Percentiles rank a stretch among this genome's conserved stretches.
Evolutionary conservation across 257 asterid species (phyloP).

Genomic region (Nicotiana obtusifolia): DNA sequence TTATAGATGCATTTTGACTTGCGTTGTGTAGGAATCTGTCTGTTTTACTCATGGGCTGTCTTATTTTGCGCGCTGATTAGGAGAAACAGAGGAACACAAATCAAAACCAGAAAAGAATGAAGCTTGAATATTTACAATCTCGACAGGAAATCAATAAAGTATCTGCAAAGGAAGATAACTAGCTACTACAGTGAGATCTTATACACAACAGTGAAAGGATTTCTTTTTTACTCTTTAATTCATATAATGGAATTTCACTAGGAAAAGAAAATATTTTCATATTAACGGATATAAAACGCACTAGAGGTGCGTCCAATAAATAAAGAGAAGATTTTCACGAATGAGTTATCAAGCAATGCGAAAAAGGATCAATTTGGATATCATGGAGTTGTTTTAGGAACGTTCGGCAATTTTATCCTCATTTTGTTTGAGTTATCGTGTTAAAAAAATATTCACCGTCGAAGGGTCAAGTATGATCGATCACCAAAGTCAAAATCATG

Average conservation of each 20-base stretch:
- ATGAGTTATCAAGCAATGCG: not conserved
- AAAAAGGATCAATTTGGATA: not conserved
- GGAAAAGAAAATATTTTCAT: too few relatives aligned
- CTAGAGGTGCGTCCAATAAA: not conserved
- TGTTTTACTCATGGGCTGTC: too few relatives aligned
- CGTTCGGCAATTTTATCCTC: not conserved
- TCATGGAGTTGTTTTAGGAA: not conserved
- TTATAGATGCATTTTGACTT: too few relatives aligned
- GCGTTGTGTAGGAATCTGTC: too few relatives aligned
- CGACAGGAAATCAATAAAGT: too few relatives aligned
- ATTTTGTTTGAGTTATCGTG: not conserved
- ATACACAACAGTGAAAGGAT: too few relatives aligned
- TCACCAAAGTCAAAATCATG: not conserved
- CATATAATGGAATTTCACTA: too few relatives aligned
- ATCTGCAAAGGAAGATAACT: too few relatives aligned
- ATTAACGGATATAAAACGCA: too few relatives aligned
- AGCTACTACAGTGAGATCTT: too few relatives aligned
- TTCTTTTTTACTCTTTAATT: too few relatives aligned
- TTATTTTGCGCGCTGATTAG: not conserved
- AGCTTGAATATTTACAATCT: not conserved
- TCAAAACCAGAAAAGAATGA: not conserved
- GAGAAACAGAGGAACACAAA: not conserved
- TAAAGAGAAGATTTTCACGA: not conserved
- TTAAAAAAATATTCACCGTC: not conserved
- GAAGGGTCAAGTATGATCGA: not conserved